Evolutionary conservation across 2,329 filamentous ascomycete species (phyloP), one percentile per base, ranked within the genome.

Genomic region (Penicillium vulpinum): DNA sequence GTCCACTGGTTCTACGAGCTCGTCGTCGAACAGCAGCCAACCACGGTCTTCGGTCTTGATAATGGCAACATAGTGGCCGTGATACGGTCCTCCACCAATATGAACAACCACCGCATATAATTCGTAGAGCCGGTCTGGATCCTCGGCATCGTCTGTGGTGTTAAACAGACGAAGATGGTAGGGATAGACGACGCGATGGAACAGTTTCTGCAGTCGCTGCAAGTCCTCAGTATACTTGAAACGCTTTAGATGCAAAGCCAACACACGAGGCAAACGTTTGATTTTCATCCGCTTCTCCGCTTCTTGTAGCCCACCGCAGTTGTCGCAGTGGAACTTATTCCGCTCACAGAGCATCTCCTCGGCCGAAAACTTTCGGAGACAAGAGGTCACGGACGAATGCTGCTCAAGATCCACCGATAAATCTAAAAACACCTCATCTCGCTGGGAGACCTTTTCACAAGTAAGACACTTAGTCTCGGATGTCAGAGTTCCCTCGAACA

Each of bases 241-340:
- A 55, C 94, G 86, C 77, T 99, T 99, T 61, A 99, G 78, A 71
- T 99, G 94, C 56, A 99, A 79, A 5, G 94, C 92, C 62, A 99
- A 77, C 58, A 99, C 91, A 70, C 91, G 92, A 4, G 94, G 94
- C 70, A 97, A 78, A 51, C 90, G 86, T 79, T 99, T 97, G 66
- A 99, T 93, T 80, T 97, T 99, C 94, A 99, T 99, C 62, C 94
- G 86, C 80, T 97, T 99, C 75, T 99, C 94, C 0, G 94, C 94
- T 77, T 99, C 94, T 75, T 99, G 94, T 54, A 99, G 79, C 3
- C 94, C 94, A 51, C 94, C 94, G 66, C 94, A 99, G 67, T 92
- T 92, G 73, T 99, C 94, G 77, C 94, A 99, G 71, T 99, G 93
- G 65, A 99, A 99, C 72, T 99, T 99, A 80, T 99, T 97, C 59